phyloP scores from a whole-genome alignment of 305 asterid species.

The Solanum aculeatissimum region DNA sequence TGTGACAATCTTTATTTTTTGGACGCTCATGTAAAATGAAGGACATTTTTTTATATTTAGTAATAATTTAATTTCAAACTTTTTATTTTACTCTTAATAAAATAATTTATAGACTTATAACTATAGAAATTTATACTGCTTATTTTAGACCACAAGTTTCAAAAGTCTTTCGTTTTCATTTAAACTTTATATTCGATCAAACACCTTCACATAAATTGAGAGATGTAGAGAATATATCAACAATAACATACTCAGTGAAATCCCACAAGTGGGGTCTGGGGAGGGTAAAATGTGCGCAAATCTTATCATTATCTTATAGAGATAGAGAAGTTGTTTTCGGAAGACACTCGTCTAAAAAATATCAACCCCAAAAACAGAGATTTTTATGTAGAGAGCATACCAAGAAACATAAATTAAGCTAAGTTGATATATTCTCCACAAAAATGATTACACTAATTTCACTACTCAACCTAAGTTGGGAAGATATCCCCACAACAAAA shows the following conservation, averaged over 20 bases:
- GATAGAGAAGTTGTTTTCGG: too few relatives aligned
- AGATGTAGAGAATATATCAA: too few relatives aligned
- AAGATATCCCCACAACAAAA: not conserved
- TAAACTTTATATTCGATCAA: not conserved
- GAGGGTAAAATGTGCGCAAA: too few relatives aligned
- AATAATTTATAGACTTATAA: not conserved
- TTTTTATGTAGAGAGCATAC: not conserved
- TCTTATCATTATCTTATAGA: too few relatives aligned
- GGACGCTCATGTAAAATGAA: not conserved
- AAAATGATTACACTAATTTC: not conserved
- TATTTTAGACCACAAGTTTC: not conserved
- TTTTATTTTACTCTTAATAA: not conserved
- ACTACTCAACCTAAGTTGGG: not conserved
- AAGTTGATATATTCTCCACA: not conserved
- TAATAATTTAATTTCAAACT: not conserved
- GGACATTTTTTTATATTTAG: not conserved
- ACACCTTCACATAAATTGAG: not conserved
- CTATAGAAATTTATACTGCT: not conserved
- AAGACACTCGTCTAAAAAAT: too few relatives aligned
- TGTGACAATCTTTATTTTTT: too few relatives aligned
- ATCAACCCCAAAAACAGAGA: too few relatives aligned
- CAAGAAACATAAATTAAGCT: not conserved
- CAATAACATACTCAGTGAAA: too few relatives aligned
- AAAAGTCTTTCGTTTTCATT: not conserved
- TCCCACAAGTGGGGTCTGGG: too few relatives aligned